phyloP scores from a whole-genome alignment of 2,329 filamentous ascomycete genomes.

The Nothophoma quercina region DNA sequence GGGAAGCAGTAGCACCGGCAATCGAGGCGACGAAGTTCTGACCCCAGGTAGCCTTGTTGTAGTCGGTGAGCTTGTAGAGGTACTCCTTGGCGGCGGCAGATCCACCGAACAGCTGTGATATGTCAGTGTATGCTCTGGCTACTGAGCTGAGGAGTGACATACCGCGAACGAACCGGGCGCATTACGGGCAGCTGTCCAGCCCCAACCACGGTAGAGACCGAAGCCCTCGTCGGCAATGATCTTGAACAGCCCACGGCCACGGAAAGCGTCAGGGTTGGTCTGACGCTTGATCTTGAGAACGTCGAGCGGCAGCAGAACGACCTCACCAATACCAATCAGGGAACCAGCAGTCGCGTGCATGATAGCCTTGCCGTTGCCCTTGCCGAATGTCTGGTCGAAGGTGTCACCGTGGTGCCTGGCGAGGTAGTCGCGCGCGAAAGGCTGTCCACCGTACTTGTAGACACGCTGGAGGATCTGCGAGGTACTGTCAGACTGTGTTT shows the following conservation, averaged over 20 bases:
- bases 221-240: conserved; percentile 96
- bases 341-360: conserved; percentile 96
- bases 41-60: conserved; percentile 92
- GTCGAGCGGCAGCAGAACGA: conserved; percentile 91
- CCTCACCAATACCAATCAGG: conserved; percentile 96
- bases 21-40: conserved; percentile 99
- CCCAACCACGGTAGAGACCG: conserved; percentile 93
- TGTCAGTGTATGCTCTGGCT: conserved; percentile 22
- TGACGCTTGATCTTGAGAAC: conserved; percentile 99
- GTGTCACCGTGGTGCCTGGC: conserved; percentile 77
- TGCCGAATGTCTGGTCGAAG: conserved; percentile 91
- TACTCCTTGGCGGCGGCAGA: conserved; percentile 98
- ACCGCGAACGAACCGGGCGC: conserved; percentile 96
- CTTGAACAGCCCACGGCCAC: conserved; percentile 86
- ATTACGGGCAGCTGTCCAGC: conserved; percentile 96
- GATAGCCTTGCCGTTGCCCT: conserved; percentile 97
- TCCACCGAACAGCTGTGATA: conserved; percentile 84
- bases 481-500: conserved; percentile 20
- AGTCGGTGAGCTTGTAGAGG: conserved; percentile 86
- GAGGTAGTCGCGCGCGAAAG: conserved; percentile 90
- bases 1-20: conserved; percentile 91
- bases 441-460: conserved; percentile 99
- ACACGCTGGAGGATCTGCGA: conserved; percentile 83
- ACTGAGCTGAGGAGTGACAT: conserved; percentile 51
- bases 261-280: conserved; percentile 98